Percentiles rank a stretch among this genome's conserved stretches.
phyloP scores from a whole-genome alignment of 2,329 filamentous ascomycete genomes.

The Dactylonectria macrodidyma region DNA sequence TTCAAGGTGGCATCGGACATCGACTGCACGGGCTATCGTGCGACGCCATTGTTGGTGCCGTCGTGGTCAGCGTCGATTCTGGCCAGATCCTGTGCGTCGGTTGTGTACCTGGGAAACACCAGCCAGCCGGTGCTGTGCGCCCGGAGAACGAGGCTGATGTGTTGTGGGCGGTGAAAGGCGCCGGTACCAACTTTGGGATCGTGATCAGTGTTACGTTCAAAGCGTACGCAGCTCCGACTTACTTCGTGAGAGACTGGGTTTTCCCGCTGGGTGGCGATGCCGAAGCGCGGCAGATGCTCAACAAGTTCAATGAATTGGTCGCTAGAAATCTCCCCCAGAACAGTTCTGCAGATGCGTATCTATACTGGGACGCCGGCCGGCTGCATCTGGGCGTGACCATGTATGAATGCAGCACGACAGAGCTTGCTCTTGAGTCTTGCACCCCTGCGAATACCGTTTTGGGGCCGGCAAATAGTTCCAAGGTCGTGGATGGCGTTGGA shows the following conservation, averaged over 20 bases:
- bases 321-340: conserved; percentile 57
- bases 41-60: conserved; percentile 72
- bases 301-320: conserved; percentile 56
- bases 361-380: conserved; percentile 63
- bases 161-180: conserved; percentile 72
- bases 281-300: conserved; percentile 53
- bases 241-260: conserved; percentile 58
- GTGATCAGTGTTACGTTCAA: conserved; percentile 68
- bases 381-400: conserved; percentile 68
- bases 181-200: conserved; percentile 73
- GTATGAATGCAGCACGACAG: conserved; percentile 57
- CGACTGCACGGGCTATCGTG: conserved; percentile 70
- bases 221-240: conserved; percentile 59
- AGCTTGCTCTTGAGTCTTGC: conserved; percentile 21
- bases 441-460: conserved; percentile 43
- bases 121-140: conserved; percentile 57
- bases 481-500: conserved; percentile 56
- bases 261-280: conserved; percentile 49
- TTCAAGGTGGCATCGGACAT: conserved; percentile 77
- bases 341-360: conserved; percentile 68
- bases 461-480: conserved; percentile 42
- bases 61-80: conserved; percentile 67
- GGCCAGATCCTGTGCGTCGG: conserved; percentile 66
- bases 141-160: conserved; percentile 65
- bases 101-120: conserved; percentile 62